Conservation (phyloP, 176 grass and related monocot species). For the Zoysia pacifica region DNA sequence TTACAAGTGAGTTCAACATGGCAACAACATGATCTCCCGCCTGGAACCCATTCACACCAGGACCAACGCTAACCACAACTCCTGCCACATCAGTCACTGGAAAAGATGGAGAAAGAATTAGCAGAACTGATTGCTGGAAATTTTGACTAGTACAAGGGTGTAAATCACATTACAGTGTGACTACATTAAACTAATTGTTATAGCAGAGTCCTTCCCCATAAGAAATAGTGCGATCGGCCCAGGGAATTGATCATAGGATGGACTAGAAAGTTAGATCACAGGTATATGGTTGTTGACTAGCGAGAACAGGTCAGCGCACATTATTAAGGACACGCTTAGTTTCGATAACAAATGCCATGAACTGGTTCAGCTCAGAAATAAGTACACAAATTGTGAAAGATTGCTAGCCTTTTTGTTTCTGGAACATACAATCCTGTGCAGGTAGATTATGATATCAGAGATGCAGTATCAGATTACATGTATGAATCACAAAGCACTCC, state of each 20-base stretch:
- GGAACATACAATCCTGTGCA: neutral
- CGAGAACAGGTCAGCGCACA: too few species aligned
- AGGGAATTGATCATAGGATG: too few species aligned
- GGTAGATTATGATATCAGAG: neutral
- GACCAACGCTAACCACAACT: conserved; percentile 49
- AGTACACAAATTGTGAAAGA: neutral
- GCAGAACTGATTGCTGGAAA: neutral
- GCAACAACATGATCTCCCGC: conserved; percentile 61
- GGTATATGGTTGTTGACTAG: too few species aligned
- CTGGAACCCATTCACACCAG: conserved; percentile 41
- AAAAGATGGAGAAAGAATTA: neutral
- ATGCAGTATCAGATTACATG: neutral
- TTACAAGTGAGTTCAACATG: conserved; percentile 42
- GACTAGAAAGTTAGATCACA: too few species aligned
- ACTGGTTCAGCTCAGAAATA: too few species aligned
- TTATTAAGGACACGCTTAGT: too few species aligned
- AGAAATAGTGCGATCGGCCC: too few species aligned
- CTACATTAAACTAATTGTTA: too few species aligned
- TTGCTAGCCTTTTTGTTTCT: neutral
- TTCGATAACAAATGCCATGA: too few species aligned
- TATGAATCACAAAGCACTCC: neutral
- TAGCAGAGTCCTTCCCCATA: too few species aligned
- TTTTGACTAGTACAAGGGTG: neutral
- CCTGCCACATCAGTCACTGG: conserved; percentile 59
- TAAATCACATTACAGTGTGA: neutral